phyloP scores from a whole-genome alignment of 1,284 basidiomycete species.

The Cystobasidium sp. region DNA sequence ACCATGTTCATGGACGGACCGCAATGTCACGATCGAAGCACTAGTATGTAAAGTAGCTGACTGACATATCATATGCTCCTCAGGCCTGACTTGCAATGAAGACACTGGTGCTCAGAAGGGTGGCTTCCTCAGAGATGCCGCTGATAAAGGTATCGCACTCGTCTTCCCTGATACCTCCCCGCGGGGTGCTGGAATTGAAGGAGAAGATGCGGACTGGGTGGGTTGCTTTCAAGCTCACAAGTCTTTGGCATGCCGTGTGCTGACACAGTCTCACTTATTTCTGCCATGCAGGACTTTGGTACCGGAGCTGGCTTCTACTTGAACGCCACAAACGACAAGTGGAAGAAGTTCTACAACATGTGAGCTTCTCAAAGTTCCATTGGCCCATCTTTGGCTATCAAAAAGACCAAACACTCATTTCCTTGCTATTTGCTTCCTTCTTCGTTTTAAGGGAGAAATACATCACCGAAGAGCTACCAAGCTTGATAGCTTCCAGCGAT shows the following conservation, averaged over 20 bases:
- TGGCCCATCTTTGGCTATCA: too few species aligned
- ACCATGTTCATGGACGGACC: not conserved
- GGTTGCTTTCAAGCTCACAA: conserved; percentile 62
- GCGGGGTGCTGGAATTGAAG: conserved; percentile 84
- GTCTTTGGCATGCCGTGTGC: not conserved
- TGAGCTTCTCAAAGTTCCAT: too few species aligned
- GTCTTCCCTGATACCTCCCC: conserved; percentile 97
- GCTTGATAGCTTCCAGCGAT: conserved; percentile 70
- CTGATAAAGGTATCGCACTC: conserved; percentile 79
- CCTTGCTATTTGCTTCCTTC: too few species aligned
- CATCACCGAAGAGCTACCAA: conserved; percentile 79
- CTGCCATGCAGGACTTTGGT: conserved; percentile 64
- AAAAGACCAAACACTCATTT: too few species aligned
- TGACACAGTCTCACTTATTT: not conserved
- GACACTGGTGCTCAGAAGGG: conserved; percentile 76
- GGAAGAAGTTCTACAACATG: conserved; percentile 88
- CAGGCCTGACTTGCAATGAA: conserved; percentile 81
- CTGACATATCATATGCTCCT: not conserved
- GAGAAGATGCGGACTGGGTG: conserved; percentile 77
- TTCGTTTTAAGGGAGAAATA: conserved; percentile 64
- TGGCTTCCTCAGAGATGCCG: conserved; percentile 76
- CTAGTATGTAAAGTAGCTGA: not conserved
- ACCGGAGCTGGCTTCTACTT: conserved; percentile 92
- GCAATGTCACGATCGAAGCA: not conserved
- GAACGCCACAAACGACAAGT: conserved; percentile 80